Conservation (phyloP, 192 early-diverging fungal species). For the Cetraspora pellucida region DNA sequence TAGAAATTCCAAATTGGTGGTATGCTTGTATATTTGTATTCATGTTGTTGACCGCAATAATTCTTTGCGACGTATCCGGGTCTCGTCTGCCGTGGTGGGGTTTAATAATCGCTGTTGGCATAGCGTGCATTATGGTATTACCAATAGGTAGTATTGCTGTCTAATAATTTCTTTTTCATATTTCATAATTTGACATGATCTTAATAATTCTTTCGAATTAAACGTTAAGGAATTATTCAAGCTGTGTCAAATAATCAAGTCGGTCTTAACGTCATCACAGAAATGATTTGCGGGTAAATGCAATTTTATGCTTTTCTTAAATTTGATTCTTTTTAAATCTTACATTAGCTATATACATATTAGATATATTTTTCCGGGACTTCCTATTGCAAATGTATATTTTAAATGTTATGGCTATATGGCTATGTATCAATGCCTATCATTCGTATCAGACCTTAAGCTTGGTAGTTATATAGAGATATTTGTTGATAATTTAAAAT, state of each 20-base stretch:
- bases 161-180: neutral
- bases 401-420: conserved; percentile 64
- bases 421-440: conserved; percentile 76
- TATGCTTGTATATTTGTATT: conserved; percentile 47
- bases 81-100: conserved; percentile 55
- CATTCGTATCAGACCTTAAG: conserved; percentile 75
- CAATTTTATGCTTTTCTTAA: neutral
- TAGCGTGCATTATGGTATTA: conserved; percentile 49
- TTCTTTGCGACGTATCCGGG: conserved; percentile 38
- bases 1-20: conserved; percentile 59
- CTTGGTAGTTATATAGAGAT: conserved; percentile 48
- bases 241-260: conserved; percentile 58
- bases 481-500: neutral
- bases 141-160: conserved; percentile 48
- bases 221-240: conserved; percentile 57
- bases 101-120: conserved; percentile 45
- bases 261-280: conserved; percentile 59
- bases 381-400: conserved; percentile 52
- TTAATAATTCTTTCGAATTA: neutral
- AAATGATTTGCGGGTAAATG: conserved; percentile 58
- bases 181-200: neutral
- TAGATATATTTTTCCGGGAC: conserved; percentile 66
- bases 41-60: conserved; percentile 42
- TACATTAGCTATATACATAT: conserved; percentile 58
- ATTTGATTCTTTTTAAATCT: conserved; percentile 43